These are phyloP conservation scores for Populus hybrid DNA, from an alignment of 441 rosid genomes.

Conservation along the genomic window DNA sequence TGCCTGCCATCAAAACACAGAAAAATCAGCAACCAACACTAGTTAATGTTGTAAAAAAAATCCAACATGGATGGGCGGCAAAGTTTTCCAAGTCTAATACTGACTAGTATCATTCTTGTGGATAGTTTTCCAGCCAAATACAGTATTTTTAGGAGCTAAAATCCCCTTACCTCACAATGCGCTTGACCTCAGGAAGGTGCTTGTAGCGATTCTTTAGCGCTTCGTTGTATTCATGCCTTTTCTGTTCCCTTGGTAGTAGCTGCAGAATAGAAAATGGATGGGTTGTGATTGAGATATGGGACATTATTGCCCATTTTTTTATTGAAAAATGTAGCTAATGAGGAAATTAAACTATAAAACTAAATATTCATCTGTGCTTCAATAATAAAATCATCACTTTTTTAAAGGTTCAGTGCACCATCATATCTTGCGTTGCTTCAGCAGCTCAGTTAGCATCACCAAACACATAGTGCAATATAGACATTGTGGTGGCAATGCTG, in stretches of 20 bases:
- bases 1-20: constrained; percentile 49
- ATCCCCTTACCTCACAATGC: constrained; percentile 67
- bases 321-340: background rate
- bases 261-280: constrained; percentile 24
- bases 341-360: background rate
- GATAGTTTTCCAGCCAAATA: background rate
- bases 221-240: constrained; percentile 76
- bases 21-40: background rate
- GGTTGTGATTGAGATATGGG: background rate
- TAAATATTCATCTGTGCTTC: background rate
- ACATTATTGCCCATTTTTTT: too few species aligned
- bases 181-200: constrained; percentile 90
- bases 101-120: background rate
- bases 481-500: background rate
- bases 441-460: background rate
- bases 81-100: background rate
- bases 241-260: constrained; percentile 88
- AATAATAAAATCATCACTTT: background rate
- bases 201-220: constrained; percentile 84
- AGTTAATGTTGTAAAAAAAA: background rate
- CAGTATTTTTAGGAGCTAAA: background rate
- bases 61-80: background rate
- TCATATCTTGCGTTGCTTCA: background rate
- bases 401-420: background rate
- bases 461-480: background rate